Base-by-base conservation (phyloP, 176 grass and related monocot genomes). In the Pharus latifolius region DNA sequence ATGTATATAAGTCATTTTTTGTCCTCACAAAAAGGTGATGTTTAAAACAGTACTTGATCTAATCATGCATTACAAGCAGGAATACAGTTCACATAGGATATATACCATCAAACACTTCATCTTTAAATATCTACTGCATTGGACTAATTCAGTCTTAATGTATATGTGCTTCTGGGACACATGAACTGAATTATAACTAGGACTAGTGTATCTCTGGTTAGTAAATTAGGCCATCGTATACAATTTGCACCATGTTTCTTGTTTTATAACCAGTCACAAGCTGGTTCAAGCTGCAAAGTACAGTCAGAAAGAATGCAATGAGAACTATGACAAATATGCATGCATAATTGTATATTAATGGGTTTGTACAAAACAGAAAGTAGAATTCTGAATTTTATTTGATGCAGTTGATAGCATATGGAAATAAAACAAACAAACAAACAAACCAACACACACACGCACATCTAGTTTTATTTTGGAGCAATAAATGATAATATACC, bases 401-500 rank as follows among this genome's bases (percentile, higher is more conserved):
- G 24, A 37, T 28, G 49, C 31, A 48, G 37, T 49, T 12, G 59
- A 16, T 32, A 41, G 31, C 41, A 30, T 32, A 22, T 27, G 45
- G 12, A 77, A 38, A 73, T 23, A 32, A 75, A 62, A 43, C 44
- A 49, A 34, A 47, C 25, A 15, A 50, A 35, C 58, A 7, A 65
- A 25, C 49, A 33, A 55, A 47, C 5, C 1, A 69, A n/a, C n/a
- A n/a, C n/a, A n/a, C n/a, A n/a, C n/a, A n/a, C n/a, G n/a, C n/a
- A n/a, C n/a, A n/a, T n/a, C n/a, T n/a, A n/a, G n/a, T n/a, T n/a
- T n/a, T n/a, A n/a, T n/a, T n/a, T n/a, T n/a, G n/a, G 74, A 26
- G 81, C 46, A 65, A 49, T 20, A 43, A 27, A 26, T 32, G 26
- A 8, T n/a, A 45, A 22, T 17, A 46, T 88, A 92, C 90, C 85